A percentile compares a stretch with the other conserved stretches of the same genome.
Evolutionary conservation across 1,139 yeast genomes (phyloP).

Genomic region (Pichia inconspicua): DNA sequence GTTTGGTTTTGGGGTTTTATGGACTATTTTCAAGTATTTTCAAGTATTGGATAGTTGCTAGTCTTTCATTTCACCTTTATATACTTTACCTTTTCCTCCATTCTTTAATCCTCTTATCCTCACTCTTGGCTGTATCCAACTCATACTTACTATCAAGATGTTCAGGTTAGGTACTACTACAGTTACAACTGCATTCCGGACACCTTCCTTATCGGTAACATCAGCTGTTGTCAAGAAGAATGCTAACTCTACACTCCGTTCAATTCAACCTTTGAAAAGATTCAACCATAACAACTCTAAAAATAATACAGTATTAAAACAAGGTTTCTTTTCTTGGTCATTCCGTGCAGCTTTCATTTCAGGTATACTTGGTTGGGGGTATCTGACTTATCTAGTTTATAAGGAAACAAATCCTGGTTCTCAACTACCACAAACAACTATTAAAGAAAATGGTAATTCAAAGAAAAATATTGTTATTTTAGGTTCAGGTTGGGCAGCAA

Average conservation of each 20-base stretch:
- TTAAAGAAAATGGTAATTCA: slow-evolving; percentile 58
- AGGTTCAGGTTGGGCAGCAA: slow-evolving; percentile 61
- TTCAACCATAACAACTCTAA: not conserved
- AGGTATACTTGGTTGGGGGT: slow-evolving; percentile 37
- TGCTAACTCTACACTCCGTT: not conserved
- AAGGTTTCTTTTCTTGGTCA: slow-evolving; percentile 20
- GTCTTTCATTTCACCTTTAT: not conserved
- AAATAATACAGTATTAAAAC: slow-evolving; percentile 5
- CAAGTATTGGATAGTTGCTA: no score
- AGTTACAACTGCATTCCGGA: not conserved
- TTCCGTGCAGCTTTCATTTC: slow-evolving; percentile 21
- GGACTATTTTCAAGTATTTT: no score
- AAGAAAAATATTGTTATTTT: slow-evolving; percentile 67
- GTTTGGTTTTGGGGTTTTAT: no score
- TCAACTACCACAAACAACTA: slow-evolving; percentile 53
- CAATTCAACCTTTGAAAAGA: not conserved
- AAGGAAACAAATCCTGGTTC: slow-evolving; percentile 53
- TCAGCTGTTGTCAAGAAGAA: not conserved
- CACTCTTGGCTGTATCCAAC: not conserved
- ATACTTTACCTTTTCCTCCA: not conserved
- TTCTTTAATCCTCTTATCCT: not conserved
- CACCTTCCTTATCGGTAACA: not conserved
- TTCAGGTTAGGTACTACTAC: not conserved
- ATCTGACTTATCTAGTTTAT: slow-evolving; percentile 44
- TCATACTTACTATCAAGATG: not conserved